These are phyloP conservation scores for Nematodospora anomalae DNA, from an alignment of 1,139 yeast species.

Conservation along the genomic window DNA sequence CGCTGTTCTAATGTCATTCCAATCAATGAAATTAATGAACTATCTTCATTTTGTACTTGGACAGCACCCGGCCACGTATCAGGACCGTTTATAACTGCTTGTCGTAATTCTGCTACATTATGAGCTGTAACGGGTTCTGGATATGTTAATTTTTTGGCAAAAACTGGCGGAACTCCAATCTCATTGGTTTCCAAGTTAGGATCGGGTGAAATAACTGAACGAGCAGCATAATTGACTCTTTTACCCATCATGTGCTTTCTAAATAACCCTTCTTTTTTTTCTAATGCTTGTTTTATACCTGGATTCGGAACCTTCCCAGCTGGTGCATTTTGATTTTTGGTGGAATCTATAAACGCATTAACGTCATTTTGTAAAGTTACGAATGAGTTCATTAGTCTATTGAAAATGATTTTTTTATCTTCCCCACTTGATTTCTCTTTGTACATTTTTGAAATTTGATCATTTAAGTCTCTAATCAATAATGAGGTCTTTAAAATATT, in stretches of 20 bases:
- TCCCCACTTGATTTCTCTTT: conserved; percentile 62
- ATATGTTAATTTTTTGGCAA: conserved; percentile 90
- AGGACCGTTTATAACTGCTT: conserved; percentile 97
- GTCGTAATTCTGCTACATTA: conserved; percentile 86
- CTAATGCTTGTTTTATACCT: conserved; percentile 96
- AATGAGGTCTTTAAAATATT: conserved; percentile 78
- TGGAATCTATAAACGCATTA: conserved; percentile 88
- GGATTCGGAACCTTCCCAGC: conserved; percentile 80
- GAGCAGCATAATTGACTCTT: conserved; percentile 97
- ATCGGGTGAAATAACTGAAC: conserved; percentile 98
- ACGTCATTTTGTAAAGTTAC: conserved; percentile 95
- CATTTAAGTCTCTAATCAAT: conserved; percentile 84
- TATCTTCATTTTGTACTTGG: conserved; percentile 95
- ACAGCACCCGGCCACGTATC: conserved; percentile 98
- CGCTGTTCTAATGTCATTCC: conserved; percentile 94
- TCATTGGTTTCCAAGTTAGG: conserved; percentile 97
- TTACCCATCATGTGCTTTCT: conserved; percentile 99
- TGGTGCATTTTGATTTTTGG: conserved; percentile 75
- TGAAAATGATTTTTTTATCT: conserved; percentile 75
- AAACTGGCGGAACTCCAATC: conserved; percentile 98
- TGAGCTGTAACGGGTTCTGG: conserved; percentile 98
- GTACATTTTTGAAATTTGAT: conserved; percentile 60
- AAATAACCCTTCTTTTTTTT: conserved; percentile 97
- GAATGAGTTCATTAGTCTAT: conserved; percentile 90
- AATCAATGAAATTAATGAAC: conserved; percentile 75